These are phyloP conservation scores for Plasmopara halstedii DNA, from an alignment of 352 stramenopile species.

Conservation along the genomic window DNA sequence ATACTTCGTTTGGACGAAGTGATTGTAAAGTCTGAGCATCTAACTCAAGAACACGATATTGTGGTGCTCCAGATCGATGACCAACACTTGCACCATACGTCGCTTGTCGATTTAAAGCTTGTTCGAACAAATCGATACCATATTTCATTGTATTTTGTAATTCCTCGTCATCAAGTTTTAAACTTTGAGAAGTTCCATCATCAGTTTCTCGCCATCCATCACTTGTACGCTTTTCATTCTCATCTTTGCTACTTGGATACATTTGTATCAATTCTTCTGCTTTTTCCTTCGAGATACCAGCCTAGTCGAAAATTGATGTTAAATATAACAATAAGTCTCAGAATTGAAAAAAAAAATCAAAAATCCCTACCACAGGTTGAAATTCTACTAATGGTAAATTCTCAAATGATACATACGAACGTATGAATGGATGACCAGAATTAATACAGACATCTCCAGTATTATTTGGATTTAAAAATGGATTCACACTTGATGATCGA, in stretches of 20 bases:
- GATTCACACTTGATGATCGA: slow-evolving; percentile 89
- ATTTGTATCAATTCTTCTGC: slow-evolving; percentile 76
- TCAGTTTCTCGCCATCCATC: slow-evolving; percentile 55
- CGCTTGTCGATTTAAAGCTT: slow-evolving; percentile 81
- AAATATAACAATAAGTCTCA: not conserved
- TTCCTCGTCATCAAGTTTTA: slow-evolving; percentile 68
- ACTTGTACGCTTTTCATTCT: slow-evolving; percentile 12
- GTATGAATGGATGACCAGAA: slow-evolving; percentile 92
- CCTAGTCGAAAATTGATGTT: slow-evolving; percentile 15
- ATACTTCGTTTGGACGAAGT: slow-evolving; percentile 78
- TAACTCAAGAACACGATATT: slow-evolving; percentile 73
- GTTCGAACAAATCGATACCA: slow-evolving; percentile 63
- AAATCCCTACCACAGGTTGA: slow-evolving; percentile 43
- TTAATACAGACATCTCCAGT: slow-evolving; percentile 88
- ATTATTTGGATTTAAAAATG: slow-evolving; percentile 85
- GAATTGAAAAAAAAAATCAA: not conserved
- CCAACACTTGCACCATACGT: slow-evolving; percentile 37
- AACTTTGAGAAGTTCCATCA: slow-evolving; percentile 63
- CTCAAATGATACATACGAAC: slow-evolving; percentile 94
- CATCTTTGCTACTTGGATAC: slow-evolving; percentile 30
- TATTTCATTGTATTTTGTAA: slow-evolving; percentile 22
- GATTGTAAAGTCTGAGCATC: slow-evolving; percentile 63
- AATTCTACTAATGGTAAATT: slow-evolving; percentile 95
- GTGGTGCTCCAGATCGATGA: slow-evolving; percentile 36
- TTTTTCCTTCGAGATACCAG: slow-evolving; percentile 71